Conservation (phyloP, 306 rosid species). For the Glycine soja region DNA sequence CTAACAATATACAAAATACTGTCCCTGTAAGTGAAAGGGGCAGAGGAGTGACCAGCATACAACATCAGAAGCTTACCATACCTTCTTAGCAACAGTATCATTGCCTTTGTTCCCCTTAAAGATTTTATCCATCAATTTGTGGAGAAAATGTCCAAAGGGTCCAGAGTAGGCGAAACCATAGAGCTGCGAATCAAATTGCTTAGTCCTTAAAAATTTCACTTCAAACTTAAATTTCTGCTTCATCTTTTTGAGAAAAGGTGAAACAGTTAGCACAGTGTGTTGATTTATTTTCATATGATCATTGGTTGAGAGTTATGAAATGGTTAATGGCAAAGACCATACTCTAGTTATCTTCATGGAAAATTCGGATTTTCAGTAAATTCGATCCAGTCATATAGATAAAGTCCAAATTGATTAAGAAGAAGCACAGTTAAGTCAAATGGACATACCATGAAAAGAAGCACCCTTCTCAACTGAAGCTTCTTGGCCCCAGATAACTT, state of each 20-base stretch:
- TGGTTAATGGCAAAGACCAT: background rate
- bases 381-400: slow-evolving; percentile 10
- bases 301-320: slow-evolving; percentile 9
- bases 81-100: slow-evolving; percentile 85
- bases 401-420: background rate
- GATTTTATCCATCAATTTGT: slow-evolving; percentile 82
- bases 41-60: slow-evolving; percentile 1
- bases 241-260: slow-evolving; percentile 6
- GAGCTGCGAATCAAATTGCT: slow-evolving; percentile 63
- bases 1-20: slow-evolving; percentile 23
- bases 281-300: background rate
- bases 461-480: slow-evolving; percentile 80
- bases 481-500: slow-evolving; percentile 87
- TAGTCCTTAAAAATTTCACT: slow-evolving; percentile 21
- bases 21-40: background rate
- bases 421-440: background rate
- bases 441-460: slow-evolving; percentile 73
- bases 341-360: slow-evolving; percentile 1
- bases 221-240: background rate
- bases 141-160: slow-evolving; percentile 93
- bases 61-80: slow-evolving; percentile 33
- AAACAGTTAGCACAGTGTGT: background rate
- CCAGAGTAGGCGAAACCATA: slow-evolving; percentile 90
- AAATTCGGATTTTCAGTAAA: background rate
- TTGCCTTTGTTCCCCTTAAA: slow-evolving; percentile 84